Evolutionary conservation across 2,329 filamentous ascomycete genomes (phyloP), one percentile per base, ranked within the genome.

Genomic region (Coniochaeta sp.): DNA sequence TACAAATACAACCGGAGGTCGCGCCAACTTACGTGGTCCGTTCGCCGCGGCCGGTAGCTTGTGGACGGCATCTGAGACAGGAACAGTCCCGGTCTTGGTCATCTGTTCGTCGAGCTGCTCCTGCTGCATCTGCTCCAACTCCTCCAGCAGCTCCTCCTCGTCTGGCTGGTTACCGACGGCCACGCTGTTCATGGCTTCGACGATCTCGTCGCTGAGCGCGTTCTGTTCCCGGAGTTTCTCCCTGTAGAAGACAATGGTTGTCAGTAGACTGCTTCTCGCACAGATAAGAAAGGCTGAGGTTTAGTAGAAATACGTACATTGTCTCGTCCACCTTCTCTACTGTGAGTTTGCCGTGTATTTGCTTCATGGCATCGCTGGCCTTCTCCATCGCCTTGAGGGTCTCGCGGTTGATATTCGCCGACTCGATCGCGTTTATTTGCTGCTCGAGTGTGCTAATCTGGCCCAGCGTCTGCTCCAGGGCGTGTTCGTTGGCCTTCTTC

Each of bases 401-500:
- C 77, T 96, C 91, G 72, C 92, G 86, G 78, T 99, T 99, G 76
- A 99, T 96, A 69, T 97, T 99, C 56, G 94, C 94, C 47, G 91
- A 90, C 72, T 99, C 94, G 75, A 99, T 97, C 54, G 89, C 86
- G 69, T 94, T 94, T 65, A 97, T 95, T 69, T 99, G 91, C 65
- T 91, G 87, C 70, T 99, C 94, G 42, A 99, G 78, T 20, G 94
- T 95, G 62, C 85, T 83, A 65, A 97, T 95, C 72, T 97, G 92
- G 28, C 87, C 83, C 54, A 83, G 80, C 1, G 92, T 97, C 72
- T 96, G 91, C 60, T 96, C 90, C 53, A 96, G 82, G 52, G 89
- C 89, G 69, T 91, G 87, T 71, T 97, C 91, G 64, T 94, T 89
- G 60, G 84, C 79, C 81, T 99, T 97, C 82, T 97, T 97, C 70